Percentiles rank a stretch among this genome's conserved stretches.
Evolutionary conservation across 495 filamentous ascomycete genomes (phyloP).

Genomic region (Amphirosellinia nigrospora): DNA sequence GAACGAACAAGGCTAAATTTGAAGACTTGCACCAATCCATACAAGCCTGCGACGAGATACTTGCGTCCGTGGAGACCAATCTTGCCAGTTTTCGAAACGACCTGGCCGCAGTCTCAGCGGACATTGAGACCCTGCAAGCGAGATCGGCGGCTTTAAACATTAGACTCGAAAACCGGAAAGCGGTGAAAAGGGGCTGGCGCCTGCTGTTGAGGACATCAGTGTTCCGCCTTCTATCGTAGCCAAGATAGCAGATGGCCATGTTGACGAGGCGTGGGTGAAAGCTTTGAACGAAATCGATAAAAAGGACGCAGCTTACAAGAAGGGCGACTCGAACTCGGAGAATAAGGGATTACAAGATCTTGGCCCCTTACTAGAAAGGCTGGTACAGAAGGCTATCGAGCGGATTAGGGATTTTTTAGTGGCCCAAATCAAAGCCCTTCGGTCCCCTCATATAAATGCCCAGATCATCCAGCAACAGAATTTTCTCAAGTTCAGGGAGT

Average conservation of each 20-base stretch:
- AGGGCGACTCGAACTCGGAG: slow-evolving; percentile 61
- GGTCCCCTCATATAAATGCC: slow-evolving; percentile 93
- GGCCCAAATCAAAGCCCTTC: slow-evolving; percentile 86
- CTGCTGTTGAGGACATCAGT: slow-evolving; percentile 89
- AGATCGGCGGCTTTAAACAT: slow-evolving; percentile 83
- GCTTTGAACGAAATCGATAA: slow-evolving; percentile 84
- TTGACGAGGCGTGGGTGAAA: slow-evolving; percentile 90
- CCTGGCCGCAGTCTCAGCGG: slow-evolving; percentile 85
- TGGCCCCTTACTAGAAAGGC: slow-evolving; percentile 79
- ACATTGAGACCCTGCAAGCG: slow-evolving; percentile 91
- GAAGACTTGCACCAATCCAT: slow-evolving; percentile 92
- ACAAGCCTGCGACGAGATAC: slow-evolving; percentile 86
- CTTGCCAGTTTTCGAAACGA: slow-evolving; percentile 91
- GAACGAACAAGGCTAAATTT: slow-evolving; percentile 88
- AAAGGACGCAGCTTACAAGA: slow-evolving; percentile 73
- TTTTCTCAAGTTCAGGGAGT: slow-evolving; percentile 83
- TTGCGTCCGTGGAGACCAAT: slow-evolving; percentile 90
- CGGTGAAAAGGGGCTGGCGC: slow-evolving; percentile 89
- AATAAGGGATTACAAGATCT: slow-evolving; percentile 82
- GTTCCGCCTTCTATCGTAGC: slow-evolving; percentile 81
- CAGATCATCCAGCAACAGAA: slow-evolving; percentile 93
- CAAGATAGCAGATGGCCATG: slow-evolving; percentile 82
- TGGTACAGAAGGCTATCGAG: slow-evolving; percentile 90
- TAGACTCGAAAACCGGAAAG: slow-evolving; percentile 86
- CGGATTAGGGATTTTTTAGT: slow-evolving; percentile 93